These are phyloP conservation scores for Trichophyton mentagrophytes DNA, from an alignment of 2,329 filamentous ascomycete genomes.

Conservation along the genomic window DNA sequence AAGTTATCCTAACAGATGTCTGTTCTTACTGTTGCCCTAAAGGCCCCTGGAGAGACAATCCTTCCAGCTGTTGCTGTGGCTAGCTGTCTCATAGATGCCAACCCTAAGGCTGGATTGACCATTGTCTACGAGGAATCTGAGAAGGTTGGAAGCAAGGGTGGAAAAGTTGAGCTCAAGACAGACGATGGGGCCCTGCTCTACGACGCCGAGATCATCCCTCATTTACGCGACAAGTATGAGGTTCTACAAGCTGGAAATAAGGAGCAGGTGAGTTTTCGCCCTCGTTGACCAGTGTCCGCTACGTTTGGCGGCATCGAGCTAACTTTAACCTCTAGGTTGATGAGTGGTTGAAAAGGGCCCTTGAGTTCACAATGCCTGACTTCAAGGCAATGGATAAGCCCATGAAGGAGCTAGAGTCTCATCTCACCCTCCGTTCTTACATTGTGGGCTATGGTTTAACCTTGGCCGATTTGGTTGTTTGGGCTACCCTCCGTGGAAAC, in stretches of 20 bases:
- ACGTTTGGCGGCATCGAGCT: not conserved
- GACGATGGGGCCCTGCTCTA: slow-evolving; percentile 10
- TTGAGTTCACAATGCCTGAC: slow-evolving; percentile 10
- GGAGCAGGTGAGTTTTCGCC: slow-evolving; percentile 9
- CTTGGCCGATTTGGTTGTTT: slow-evolving; percentile 15
- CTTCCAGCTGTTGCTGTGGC: slow-evolving; percentile 13
- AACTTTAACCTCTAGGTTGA: slow-evolving; percentile 11
- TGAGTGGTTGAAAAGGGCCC: slow-evolving; percentile 14
- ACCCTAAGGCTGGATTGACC: slow-evolving; percentile 8
- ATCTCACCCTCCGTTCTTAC: slow-evolving; percentile 15
- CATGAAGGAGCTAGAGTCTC: slow-evolving; percentile 16
- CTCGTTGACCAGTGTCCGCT: not conserved
- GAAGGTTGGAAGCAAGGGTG: slow-evolving; percentile 10
- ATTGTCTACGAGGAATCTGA: slow-evolving; percentile 13
- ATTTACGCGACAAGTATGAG: slow-evolving; percentile 12
- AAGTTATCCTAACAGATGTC: slow-evolving; percentile 6
- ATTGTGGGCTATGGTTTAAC: slow-evolving; percentile 15
- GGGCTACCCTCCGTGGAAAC: slow-evolving; percentile 17
- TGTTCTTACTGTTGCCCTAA: slow-evolving; percentile 14
- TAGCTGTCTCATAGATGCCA: slow-evolving; percentile 11
- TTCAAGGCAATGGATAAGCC: slow-evolving; percentile 16
- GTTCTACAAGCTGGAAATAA: slow-evolving; percentile 11
- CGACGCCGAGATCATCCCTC: slow-evolving; percentile 13
- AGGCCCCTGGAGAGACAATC: slow-evolving; percentile 12
- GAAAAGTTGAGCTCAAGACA: slow-evolving; percentile 12